These are phyloP conservation scores for Jamesozyma hellenica DNA, from an alignment of 805 yeast genomes.

Conservation along the genomic window DNA sequence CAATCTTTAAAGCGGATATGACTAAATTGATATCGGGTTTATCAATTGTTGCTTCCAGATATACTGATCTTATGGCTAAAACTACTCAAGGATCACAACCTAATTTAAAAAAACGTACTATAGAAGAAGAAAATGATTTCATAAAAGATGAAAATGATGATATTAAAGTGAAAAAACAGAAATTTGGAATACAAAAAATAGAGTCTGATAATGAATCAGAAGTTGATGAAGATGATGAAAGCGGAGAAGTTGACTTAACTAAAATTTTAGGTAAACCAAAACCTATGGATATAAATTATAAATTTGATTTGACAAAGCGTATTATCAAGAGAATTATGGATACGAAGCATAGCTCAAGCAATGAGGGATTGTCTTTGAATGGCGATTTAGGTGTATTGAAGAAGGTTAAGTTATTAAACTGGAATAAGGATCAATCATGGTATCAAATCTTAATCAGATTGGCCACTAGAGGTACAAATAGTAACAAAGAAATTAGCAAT, in stretches of 20 bases:
- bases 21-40: constrained; percentile 53
- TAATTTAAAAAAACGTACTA: neutral
- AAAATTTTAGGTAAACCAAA: constrained; percentile 32
- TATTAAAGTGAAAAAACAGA: constrained; percentile 3
- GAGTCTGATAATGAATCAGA: constrained; percentile 10
- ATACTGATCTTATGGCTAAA: constrained; percentile 36
- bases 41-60: constrained; percentile 59
- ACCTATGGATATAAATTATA: constrained; percentile 41
- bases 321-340: constrained; percentile 8
- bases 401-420: constrained; percentile 32
- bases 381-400: constrained; percentile 10
- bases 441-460: constrained; percentile 60
- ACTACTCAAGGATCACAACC: neutral
- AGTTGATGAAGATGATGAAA: constrained; percentile 23
- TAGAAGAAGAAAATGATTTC: constrained; percentile 4
- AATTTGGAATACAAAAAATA: neutral
- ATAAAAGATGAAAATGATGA: constrained; percentile 6
- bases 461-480: constrained; percentile 67
- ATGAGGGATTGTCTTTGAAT: neutral
- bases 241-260: constrained; percentile 19
- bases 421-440: constrained; percentile 69
- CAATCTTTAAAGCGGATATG: constrained; percentile 47
- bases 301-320: constrained; percentile 41
- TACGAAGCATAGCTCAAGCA: constrained; percentile 1
- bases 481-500: constrained; percentile 40